Conservation (phyloP, 495 filamentous ascomycete species). For the Emericellopsis terricola region DNA sequence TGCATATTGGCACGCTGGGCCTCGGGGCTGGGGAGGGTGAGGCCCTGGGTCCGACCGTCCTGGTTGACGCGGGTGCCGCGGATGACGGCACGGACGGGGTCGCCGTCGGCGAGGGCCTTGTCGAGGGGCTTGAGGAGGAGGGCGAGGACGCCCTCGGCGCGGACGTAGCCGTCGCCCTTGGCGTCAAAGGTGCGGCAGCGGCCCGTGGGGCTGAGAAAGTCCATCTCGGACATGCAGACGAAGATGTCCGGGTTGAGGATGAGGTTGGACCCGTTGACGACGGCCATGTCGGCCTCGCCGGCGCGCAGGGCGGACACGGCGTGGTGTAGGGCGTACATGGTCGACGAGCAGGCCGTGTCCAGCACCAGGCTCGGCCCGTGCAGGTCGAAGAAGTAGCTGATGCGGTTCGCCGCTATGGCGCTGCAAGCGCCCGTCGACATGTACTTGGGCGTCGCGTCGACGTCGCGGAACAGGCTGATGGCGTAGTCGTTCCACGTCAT, state of each 20-base stretch:
- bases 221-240: constrained; percentile 18
- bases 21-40: constrained; percentile 30
- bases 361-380: constrained; percentile 42
- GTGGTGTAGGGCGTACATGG: constrained; percentile 32
- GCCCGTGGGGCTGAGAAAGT: constrained; percentile 16
- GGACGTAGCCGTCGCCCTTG: constrained; percentile 20
- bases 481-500: constrained; percentile 25
- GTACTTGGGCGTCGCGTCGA: constrained; percentile 16
- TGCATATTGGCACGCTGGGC: constrained; percentile 33
- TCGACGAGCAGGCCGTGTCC: constrained; percentile 76
- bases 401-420: constrained; percentile 25
- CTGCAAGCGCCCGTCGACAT: constrained; percentile 32
- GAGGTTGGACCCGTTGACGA: constrained; percentile 29
- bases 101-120: constrained; percentile 31
- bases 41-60: constrained; percentile 30
- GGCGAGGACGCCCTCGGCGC: constrained; percentile 22
- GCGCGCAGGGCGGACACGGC: constrained; percentile 54
- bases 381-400: constrained; percentile 31
- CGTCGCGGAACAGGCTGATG: constrained; percentile 17
- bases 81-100: constrained; percentile 39
- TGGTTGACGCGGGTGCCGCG: constrained; percentile 32
- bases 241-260: constrained; percentile 19
- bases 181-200: constrained; percentile 25
- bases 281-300: constrained; percentile 16
- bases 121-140: constrained; percentile 34